phyloP scores from a whole-genome alignment of 2,329 filamentous ascomycete genomes.

The Didymosphaeria variabile region DNA sequence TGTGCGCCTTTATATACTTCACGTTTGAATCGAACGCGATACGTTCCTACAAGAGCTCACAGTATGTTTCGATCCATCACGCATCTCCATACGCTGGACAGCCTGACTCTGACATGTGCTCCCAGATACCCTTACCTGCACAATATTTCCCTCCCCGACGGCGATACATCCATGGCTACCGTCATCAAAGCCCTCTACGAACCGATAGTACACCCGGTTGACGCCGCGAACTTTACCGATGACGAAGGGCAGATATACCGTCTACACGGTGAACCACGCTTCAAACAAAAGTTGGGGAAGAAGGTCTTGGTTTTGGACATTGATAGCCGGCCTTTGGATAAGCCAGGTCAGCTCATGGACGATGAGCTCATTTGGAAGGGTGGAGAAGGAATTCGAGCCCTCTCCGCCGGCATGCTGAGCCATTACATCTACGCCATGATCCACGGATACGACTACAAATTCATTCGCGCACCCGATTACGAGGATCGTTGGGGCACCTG shows the following conservation, averaged over 20 bases:
- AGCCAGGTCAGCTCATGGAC: constrained; percentile 48
- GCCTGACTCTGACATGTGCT: not conserved
- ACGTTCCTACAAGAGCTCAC: constrained; percentile 26
- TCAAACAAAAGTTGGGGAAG: constrained; percentile 48
- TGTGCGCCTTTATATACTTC: constrained; percentile 41
- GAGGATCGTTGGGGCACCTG: constrained; percentile 57
- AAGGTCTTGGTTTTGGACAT: constrained; percentile 50
- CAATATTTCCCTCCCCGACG: constrained; percentile 36
- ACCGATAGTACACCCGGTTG: constrained; percentile 47
- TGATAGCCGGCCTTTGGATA: constrained; percentile 47
- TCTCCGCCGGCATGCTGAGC: constrained; percentile 50
- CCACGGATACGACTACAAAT: constrained; percentile 61
- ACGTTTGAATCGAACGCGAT: constrained; percentile 37
- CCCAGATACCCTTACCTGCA: constrained; percentile 36
- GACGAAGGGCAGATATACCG: constrained; percentile 47
- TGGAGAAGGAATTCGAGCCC: constrained; percentile 38
- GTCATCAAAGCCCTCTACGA: constrained; percentile 50
- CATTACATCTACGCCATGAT: constrained; percentile 55
- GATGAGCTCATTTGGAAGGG: constrained; percentile 47
- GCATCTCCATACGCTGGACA: not conserved
- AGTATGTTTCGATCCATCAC: constrained; percentile 28
- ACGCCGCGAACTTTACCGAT: constrained; percentile 49
- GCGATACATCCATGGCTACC: constrained; percentile 46
- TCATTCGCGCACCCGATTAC: constrained; percentile 55
- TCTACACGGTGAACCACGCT: constrained; percentile 41